Evolutionary conservation across 768 basidiomycete species (phyloP).

Genomic region (Tricholoma terreum): DNA sequence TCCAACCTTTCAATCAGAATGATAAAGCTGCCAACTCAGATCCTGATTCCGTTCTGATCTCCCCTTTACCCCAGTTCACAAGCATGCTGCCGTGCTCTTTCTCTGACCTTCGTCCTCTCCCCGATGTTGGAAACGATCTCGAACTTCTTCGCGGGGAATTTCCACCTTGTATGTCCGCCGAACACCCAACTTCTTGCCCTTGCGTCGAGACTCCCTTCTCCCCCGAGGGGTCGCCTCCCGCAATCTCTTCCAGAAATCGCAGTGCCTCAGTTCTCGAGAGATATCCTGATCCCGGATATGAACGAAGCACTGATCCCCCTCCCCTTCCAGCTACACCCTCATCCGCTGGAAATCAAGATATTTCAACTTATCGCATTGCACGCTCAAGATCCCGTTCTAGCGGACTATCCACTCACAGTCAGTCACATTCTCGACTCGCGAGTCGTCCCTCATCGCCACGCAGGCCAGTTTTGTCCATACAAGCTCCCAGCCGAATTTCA

Average conservation of each 20-base stretch:
- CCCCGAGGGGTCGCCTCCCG: constrained; percentile 1
- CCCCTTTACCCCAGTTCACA: constrained; percentile 43
- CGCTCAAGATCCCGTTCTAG: constrained; percentile 16
- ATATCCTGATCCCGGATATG: constrained; percentile 1
- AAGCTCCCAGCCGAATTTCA: constrained; percentile 1
- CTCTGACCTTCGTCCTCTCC: constrained; percentile 30
- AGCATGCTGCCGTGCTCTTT: constrained; percentile 27
- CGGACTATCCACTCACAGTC: constrained; percentile 1
- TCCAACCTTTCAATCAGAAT: constrained; percentile 29
- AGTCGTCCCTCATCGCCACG: constrained; percentile 4
- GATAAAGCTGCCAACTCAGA: constrained; percentile 30
- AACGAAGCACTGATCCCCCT: constrained; percentile 8
- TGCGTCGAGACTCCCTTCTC: constrained; percentile 6
- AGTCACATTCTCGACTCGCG: not conserved
- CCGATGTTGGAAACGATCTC: constrained; percentile 27
- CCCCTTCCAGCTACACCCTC: constrained; percentile 10
- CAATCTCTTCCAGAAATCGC: constrained; percentile 7
- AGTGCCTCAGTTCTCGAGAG: constrained; percentile 1
- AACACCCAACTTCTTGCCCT: constrained; percentile 19
- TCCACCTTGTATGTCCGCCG: constrained; percentile 19
- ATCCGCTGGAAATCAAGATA: not conserved
- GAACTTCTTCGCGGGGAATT: constrained; percentile 3
- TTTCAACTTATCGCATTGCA: constrained; percentile 3
- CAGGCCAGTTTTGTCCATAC: not conserved
- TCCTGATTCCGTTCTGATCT: constrained; percentile 35